Evolutionary conservation across 495 filamentous ascomycete genomes (phyloP).

Genomic region (Letharia lupina): DNA sequence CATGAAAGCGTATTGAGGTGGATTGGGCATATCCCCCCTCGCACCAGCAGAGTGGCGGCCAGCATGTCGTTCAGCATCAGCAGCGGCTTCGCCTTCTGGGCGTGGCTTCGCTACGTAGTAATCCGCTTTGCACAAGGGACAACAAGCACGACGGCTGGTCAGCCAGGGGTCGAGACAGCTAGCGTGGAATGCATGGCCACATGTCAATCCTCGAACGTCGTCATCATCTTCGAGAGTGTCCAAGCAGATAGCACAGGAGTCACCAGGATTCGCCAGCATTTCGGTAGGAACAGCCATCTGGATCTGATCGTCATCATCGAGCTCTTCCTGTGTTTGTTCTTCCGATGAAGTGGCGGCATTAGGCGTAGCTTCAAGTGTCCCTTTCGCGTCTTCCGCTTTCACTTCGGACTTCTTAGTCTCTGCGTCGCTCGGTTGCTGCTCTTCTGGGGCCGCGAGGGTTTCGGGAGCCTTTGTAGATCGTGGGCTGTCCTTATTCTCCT

Average conservation of each 20-base stretch:
- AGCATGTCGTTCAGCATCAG: slow-evolving; percentile 28
- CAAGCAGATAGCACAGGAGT: slow-evolving; percentile 94
- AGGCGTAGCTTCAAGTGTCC: slow-evolving; percentile 15
- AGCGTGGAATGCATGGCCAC: slow-evolving; percentile 94
- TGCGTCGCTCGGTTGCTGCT: slow-evolving; percentile 9
- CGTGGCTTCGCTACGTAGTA: slow-evolving; percentile 89
- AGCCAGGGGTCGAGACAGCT: slow-evolving; percentile 94
- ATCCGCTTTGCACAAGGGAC: slow-evolving; percentile 93
- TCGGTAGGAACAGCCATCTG: slow-evolving; percentile 74
- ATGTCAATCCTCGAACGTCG: slow-evolving; percentile 86
- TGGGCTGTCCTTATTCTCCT: slow-evolving; percentile 11
- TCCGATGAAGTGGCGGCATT: slow-evolving; percentile 22
- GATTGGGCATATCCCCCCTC: slow-evolving; percentile 23
- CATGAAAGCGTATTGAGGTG: slow-evolving; percentile 29
- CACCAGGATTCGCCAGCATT: slow-evolving; percentile 76
- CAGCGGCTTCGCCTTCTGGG: slow-evolving; percentile 40
- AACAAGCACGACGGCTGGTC: slow-evolving; percentile 85
- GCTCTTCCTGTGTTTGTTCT: slow-evolving; percentile 51
- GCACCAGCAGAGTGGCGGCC: slow-evolving; percentile 26
- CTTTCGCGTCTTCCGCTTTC: slow-evolving; percentile 1
- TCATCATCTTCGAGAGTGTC: slow-evolving; percentile 91
- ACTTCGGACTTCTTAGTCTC: not conserved
- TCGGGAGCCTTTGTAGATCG: slow-evolving; percentile 1
- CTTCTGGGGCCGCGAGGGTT: slow-evolving; percentile 14
- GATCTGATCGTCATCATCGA: slow-evolving; percentile 82